Percentiles rank a stretch among this genome's conserved stretches.
Evolutionary conservation across 371 early-diverging fungal species (phyloP).

Genomic region (Encephalitozoon romaleae): DNA sequence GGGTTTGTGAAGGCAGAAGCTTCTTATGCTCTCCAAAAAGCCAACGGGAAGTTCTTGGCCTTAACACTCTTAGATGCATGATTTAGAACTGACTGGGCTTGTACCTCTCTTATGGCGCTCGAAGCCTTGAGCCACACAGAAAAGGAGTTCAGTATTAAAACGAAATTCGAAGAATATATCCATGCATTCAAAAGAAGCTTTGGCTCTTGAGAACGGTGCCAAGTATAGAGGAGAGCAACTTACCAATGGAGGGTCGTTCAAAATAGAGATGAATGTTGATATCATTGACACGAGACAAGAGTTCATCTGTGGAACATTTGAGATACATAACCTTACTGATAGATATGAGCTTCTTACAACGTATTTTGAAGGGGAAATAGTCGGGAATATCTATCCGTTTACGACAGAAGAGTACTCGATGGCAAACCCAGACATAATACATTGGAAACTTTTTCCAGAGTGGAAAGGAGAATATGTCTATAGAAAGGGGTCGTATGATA

Average conservation of each 20-base stretch:
- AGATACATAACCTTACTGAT: constrained; percentile 30
- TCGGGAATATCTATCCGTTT: constrained; percentile 3
- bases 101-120: background rate
- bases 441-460: constrained; percentile 36
- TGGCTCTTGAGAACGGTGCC: constrained; percentile 23
- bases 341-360: constrained; percentile 26
- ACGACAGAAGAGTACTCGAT: background rate
- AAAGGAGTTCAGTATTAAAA: background rate
- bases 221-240: constrained; percentile 36
- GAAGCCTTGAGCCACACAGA: background rate
- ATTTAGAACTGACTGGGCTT: background rate
- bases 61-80: background rate
- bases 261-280: constrained; percentile 43
- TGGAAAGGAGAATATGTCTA: constrained; percentile 8
- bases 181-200: background rate
- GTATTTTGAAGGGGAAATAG: constrained; percentile 33
- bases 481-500: background rate
- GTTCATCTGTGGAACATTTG: constrained; percentile 34
- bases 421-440: background rate
- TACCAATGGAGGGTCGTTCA: constrained; percentile 25
- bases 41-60: background rate
- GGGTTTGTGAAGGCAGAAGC: background rate
- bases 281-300: background rate
- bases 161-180: background rate
- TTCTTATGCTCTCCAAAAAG: background rate